phyloP scores from a whole-genome alignment of 352 stramenopile genomes.

The Phytophthora pisi region DNA sequence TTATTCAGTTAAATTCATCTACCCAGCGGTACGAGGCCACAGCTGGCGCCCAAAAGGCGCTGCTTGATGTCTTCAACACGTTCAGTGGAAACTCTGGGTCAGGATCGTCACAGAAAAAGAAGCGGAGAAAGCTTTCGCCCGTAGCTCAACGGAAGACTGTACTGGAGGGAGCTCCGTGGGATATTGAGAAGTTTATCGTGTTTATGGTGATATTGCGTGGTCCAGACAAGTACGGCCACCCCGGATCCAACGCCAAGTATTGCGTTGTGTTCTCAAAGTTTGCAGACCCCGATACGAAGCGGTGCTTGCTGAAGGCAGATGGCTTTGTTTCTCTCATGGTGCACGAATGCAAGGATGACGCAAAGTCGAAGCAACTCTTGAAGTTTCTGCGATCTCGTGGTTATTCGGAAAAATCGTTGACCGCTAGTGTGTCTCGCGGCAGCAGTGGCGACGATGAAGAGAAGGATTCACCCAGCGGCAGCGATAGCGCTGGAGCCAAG shows the following conservation, averaged over 20 bases:
- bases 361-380: constrained; percentile 51
- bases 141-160: constrained; percentile 10
- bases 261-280: constrained; percentile 80
- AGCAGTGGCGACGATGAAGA: constrained; percentile 35
- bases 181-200: constrained; percentile 71
- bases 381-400: constrained; percentile 55
- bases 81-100: constrained; percentile 28
- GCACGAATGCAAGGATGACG: constrained; percentile 47
- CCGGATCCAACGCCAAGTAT: constrained; percentile 35
- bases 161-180: constrained; percentile 38
- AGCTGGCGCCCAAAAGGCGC: constrained; percentile 27
- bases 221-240: constrained; percentile 25
- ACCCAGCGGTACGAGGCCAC: constrained; percentile 35
- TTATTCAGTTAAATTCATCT: constrained; percentile 27
- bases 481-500: constrained; percentile 1
- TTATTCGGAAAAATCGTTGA: constrained; percentile 44
- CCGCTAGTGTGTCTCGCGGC: constrained; percentile 9
- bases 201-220: constrained; percentile 48
- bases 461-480: constrained; percentile 5
- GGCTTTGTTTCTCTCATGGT: constrained; percentile 53
- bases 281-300: constrained; percentile 40
- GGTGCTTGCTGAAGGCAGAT: constrained; percentile 38
- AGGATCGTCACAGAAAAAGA: constrained; percentile 52
- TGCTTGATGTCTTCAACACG: constrained; percentile 50
- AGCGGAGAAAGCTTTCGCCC: constrained; percentile 50